Percentiles rank a stretch among this genome's conserved stretches.
Conservation (phyloP, 1,284 basidiomycete genomes). For the Ustilago trichophora region DNA sequence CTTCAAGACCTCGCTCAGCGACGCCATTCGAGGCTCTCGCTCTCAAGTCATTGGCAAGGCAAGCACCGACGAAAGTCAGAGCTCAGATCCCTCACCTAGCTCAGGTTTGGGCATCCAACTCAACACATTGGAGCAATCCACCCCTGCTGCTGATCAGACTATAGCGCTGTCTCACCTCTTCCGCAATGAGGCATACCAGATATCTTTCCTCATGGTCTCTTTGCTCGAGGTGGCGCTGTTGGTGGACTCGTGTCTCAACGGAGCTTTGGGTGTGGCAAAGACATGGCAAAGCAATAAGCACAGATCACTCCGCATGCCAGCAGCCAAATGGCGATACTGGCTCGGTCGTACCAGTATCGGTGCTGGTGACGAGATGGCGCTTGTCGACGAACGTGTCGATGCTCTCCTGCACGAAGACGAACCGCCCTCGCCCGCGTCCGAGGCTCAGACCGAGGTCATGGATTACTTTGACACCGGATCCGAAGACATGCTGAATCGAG, state of each 20-base stretch:
- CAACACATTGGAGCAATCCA: background rate
- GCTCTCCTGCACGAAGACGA: slow-evolving; percentile 31
- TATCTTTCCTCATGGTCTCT: slow-evolving; percentile 51
- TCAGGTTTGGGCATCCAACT: background rate
- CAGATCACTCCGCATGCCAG: slow-evolving; percentile 18
- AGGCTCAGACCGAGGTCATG: slow-evolving; percentile 4
- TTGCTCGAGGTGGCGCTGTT: slow-evolving; percentile 53
- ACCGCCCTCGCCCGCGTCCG: slow-evolving; percentile 3
- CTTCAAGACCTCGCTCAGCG: slow-evolving; percentile 28
- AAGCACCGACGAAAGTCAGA: background rate
- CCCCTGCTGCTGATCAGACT: background rate
- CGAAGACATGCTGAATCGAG: background rate
- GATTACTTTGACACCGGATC: slow-evolving; percentile 27
- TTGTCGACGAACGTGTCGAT: slow-evolving; percentile 26
- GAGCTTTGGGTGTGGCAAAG: slow-evolving; percentile 13
- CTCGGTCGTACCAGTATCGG: slow-evolving; percentile 12
- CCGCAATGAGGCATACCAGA: slow-evolving; percentile 45
- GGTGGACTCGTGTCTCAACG: slow-evolving; percentile 25
- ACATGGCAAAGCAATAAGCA: slow-evolving; percentile 8
- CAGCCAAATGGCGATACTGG: slow-evolving; percentile 41
- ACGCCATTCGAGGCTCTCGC: slow-evolving; percentile 15
- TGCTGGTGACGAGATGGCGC: slow-evolving; percentile 5
- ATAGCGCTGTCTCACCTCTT: slow-evolving; percentile 25
- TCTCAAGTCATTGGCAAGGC: slow-evolving; percentile 8
- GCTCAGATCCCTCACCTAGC: too few species aligned